Evolutionary conservation across 306 rosid species (phyloP).

Genomic region (Citrullus colocynthis): DNA sequence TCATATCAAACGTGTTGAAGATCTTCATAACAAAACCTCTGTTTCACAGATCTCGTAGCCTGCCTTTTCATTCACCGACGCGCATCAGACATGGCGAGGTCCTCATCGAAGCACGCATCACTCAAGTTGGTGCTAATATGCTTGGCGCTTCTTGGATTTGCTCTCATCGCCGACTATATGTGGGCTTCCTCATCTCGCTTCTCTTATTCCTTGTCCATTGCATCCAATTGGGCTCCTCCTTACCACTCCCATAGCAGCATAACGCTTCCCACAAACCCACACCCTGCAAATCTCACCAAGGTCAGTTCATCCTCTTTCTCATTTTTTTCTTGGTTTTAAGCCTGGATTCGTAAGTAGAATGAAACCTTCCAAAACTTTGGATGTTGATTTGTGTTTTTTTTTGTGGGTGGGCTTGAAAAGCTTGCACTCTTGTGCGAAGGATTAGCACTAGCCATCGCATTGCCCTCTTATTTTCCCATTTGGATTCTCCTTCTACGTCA

Average conservation of each 20-base stretch:
- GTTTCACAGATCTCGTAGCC: no score
- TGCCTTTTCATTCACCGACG: not conserved
- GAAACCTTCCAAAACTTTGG: not conserved
- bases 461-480: not conserved
- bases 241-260: constrained; percentile 7
- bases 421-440: not conserved
- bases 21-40: no score
- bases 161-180: constrained; percentile 56
- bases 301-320: constrained; percentile 10
- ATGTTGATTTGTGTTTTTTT: not conserved
- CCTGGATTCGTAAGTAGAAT: not conserved
- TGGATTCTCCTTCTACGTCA: not conserved
- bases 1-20: no score
- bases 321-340: not conserved
- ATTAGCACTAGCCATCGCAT: not conserved
- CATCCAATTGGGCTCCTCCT: constrained; percentile 25
- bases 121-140: constrained; percentile 45
- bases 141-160: constrained; percentile 50
- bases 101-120: constrained; percentile 47
- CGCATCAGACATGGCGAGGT: constrained; percentile 40
- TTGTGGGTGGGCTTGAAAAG: not conserved
- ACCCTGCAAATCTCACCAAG: not conserved
- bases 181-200: constrained; percentile 56
- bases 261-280: constrained; percentile 8
- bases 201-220: constrained; percentile 11